Percentiles rank a stretch among this genome's conserved stretches.
Conservation (phyloP, 2,329 filamentous ascomycete species). For the Botrytis fragariae region DNA sequence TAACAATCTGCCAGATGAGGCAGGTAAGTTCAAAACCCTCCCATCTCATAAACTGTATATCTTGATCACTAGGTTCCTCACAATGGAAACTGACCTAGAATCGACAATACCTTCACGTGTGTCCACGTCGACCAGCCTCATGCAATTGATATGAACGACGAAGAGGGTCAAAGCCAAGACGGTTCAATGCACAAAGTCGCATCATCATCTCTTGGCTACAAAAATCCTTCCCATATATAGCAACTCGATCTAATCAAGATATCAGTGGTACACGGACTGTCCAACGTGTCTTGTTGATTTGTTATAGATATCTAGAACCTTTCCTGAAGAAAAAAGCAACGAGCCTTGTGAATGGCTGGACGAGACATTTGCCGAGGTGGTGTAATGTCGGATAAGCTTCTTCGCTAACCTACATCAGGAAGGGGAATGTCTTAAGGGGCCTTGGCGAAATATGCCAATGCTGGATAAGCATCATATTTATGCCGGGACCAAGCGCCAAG, state of each 20-base stretch:
- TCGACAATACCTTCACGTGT: not conserved
- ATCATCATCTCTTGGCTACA: not conserved
- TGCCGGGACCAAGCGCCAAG: not conserved
- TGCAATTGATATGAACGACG: not conserved
- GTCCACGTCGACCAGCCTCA: not conserved
- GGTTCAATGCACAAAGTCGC: not conserved
- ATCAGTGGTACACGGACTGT: not conserved
- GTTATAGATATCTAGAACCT: not conserved
- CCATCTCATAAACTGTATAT: not conserved
- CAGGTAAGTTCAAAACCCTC: not conserved
- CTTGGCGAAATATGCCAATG: constrained; percentile 4
- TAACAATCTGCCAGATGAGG: constrained; percentile 1
- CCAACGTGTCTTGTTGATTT: not conserved
- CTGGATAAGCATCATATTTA: not conserved
- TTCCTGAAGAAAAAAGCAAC: not conserved
- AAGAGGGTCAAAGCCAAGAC: constrained; percentile 6
- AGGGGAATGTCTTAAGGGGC: not conserved
- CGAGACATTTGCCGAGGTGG: not conserved
- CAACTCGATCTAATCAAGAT: not conserved
- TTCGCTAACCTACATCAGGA: not conserved
- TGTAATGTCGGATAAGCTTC: not conserved
- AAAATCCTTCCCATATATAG: not conserved
- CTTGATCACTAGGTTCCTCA: not conserved
- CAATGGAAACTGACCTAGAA: not conserved
- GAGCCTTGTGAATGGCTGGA: not conserved